Evolutionary conservation across 345 rosid species (phyloP), one percentile per base, ranked within the genome.

Genomic region (Limnanthes douglasii): DNA sequence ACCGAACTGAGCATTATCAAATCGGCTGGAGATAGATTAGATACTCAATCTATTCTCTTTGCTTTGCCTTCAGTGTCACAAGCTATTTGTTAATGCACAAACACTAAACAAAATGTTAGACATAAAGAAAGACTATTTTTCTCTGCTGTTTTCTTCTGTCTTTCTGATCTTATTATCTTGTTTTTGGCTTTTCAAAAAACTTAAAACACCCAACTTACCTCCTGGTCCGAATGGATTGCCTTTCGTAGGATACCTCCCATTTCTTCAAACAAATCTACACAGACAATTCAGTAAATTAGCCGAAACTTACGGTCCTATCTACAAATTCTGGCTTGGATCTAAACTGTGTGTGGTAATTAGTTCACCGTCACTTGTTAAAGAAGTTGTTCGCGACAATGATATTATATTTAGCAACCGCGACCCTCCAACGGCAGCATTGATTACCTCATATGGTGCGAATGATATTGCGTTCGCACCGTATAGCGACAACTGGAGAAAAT

Each of bases 171-270:
- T n/a, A n/a, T n/a, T n/a, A n/a, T n/a, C n/a, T n/a, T n/a, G n/a
- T n/a, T n/a, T n/a, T n/a, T n/a, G n/a, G n/a, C n/a, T n/a, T n/a
- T n/a, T n/a, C n/a, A n/a, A n/a, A n/a, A n/a, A n/a, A n/a, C n/a
- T n/a, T n/a, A n/a, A n/a, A n/a, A n/a, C n/a, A n/a, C n/a, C n/a
- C n/a, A n/a, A n/a, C n/a, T 47, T 54, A 20, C 60, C 60, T 46
- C 68, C 68, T 0, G 62, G 68, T 51, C 68, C 67, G 0, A 40
- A 36, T 31, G 57, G 61, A 23, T 33, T 56, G n/a, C 67, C 67
- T 0, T 31, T 61, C 18, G 39, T 61, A 9, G 62, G 62, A 47
- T 56, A 51, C 52, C 63, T 62, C 15, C 68, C 59, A 1, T 66
- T 53, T 32, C 31, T 66, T 2, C 43, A 54, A 22, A 41, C 40